Conservation (phyloP, 2,329 filamentous ascomycete species). For the Talaromyces sp. region DNA sequence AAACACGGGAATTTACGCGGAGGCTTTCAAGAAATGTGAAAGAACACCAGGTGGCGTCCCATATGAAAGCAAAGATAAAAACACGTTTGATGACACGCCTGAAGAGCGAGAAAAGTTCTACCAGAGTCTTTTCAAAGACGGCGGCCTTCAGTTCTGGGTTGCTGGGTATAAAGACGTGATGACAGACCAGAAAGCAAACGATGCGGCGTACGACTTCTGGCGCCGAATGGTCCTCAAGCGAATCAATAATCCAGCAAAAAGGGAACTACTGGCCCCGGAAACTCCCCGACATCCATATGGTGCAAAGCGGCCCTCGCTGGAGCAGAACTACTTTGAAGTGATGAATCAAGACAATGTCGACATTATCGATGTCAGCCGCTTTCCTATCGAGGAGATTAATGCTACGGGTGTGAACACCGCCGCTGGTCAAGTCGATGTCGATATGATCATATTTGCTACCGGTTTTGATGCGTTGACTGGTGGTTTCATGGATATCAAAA, state of each 20-base stretch:
- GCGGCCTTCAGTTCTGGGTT: slow-evolving; percentile 55
- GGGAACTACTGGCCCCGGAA: slow-evolving; percentile 50
- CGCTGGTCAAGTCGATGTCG: slow-evolving; percentile 14
- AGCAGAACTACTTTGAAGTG: slow-evolving; percentile 48
- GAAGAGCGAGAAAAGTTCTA: slow-evolving; percentile 49
- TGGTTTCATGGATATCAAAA: slow-evolving; percentile 3
- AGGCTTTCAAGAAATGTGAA: neutral
- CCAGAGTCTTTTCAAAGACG: slow-evolving; percentile 45
- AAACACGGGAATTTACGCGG: neutral
- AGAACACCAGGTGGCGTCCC: neutral
- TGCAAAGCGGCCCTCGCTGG: slow-evolving; percentile 46
- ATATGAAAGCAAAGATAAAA: neutral
- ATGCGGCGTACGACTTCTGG: slow-evolving; percentile 54
- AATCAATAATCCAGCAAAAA: slow-evolving; percentile 45
- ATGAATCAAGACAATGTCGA: slow-evolving; percentile 44
- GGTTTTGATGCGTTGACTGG: slow-evolving; percentile 30
- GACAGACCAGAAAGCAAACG: slow-evolving; percentile 44
- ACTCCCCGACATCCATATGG: slow-evolving; percentile 53
- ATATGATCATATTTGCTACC: slow-evolving; percentile 32
- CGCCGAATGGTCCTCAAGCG: slow-evolving; percentile 46
- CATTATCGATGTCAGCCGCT: slow-evolving; percentile 42
- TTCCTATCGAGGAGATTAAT: slow-evolving; percentile 38
- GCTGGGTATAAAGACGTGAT: slow-evolving; percentile 51
- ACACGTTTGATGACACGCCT: neutral
- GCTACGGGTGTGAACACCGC: slow-evolving; percentile 26